Conservation (phyloP, 2,329 filamentous ascomycete genomes). For the Apiospora arundinis region DNA sequence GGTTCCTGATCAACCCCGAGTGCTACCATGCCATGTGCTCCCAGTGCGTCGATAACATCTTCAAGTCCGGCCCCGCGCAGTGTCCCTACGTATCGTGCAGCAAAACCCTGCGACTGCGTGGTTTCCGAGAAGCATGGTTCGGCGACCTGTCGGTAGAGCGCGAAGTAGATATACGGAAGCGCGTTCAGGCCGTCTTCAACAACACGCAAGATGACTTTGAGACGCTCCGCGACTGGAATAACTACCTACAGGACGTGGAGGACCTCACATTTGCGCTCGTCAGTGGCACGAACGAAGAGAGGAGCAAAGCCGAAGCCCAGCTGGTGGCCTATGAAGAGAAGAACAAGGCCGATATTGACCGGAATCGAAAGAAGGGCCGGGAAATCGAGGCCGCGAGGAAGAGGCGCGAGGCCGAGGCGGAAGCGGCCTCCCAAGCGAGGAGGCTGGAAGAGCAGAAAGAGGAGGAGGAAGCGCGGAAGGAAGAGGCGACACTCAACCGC, state of each 20-base stretch:
- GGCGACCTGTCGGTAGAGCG: constrained; percentile 86
- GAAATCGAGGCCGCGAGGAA: constrained; percentile 61
- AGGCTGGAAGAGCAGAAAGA: constrained; percentile 69
- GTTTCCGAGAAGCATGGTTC: constrained; percentile 89
- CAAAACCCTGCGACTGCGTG: constrained; percentile 82
- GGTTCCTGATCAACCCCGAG: constrained; percentile 95
- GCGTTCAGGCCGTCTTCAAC: constrained; percentile 85
- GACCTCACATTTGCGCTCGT: constrained; percentile 89
- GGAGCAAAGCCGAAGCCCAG: constrained; percentile 50
- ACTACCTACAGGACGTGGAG: constrained; percentile 94
- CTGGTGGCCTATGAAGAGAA: constrained; percentile 71
- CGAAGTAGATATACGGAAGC: constrained; percentile 88
- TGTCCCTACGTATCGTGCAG: constrained; percentile 91
- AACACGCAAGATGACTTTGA: constrained; percentile 91
- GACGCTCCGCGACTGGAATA: constrained; percentile 81
- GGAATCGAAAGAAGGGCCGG: constrained; percentile 60
- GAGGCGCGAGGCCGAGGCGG: constrained; percentile 68
- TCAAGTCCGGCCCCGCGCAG: constrained; percentile 87
- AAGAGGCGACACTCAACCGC: constrained; percentile 67
- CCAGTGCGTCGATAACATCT: constrained; percentile 93
- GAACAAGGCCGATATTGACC: constrained; percentile 73
- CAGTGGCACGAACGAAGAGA: constrained; percentile 70
- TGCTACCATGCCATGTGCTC: constrained; percentile 99
- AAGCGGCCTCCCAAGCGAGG: constrained; percentile 65
- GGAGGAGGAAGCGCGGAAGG: constrained; percentile 72